phyloP scores from a whole-genome alignment of 1,284 basidiomycete genomes.

The Ceratobasidium sp. region DNA sequence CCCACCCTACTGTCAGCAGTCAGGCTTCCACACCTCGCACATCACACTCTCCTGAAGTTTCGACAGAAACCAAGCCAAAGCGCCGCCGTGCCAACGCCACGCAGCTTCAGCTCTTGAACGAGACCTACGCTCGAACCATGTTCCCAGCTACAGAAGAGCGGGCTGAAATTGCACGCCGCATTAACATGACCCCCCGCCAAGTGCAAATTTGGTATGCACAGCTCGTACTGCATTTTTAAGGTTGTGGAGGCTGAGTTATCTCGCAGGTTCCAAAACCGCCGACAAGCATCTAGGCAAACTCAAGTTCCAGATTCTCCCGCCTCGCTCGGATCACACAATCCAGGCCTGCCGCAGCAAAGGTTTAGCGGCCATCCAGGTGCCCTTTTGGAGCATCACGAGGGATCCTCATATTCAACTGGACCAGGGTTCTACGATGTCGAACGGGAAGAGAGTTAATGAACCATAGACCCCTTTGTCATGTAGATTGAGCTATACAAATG shows the following conservation, averaged over 20 bases:
- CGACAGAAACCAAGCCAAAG: conserved; percentile 73
- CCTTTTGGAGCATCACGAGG: conserved; percentile 6
- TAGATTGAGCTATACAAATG: conserved; percentile 19
- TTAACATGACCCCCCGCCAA: conserved; percentile 85
- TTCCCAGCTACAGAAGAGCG: conserved; percentile 88
- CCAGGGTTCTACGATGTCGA: conserved; percentile 6
- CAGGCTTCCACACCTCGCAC: conserved; percentile 1
- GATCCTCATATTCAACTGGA: conserved; percentile 13
- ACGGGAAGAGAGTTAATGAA: background rate
- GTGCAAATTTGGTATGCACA: conserved; percentile 82
- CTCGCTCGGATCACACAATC: conserved; percentile 13
- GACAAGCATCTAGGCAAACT: conserved; percentile 46
- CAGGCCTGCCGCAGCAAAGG: conserved; percentile 23
- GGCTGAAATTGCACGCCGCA: conserved; percentile 75
- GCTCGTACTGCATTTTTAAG: background rate
- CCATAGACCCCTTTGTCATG: background rate
- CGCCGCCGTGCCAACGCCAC: conserved; percentile 83
- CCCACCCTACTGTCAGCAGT: conserved; percentile 10
- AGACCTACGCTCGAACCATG: conserved; percentile 81
- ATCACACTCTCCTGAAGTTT: conserved; percentile 22
- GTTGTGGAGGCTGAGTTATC: background rate
- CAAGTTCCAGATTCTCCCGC: conserved; percentile 20
- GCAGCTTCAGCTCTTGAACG: conserved; percentile 82
- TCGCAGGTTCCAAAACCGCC: conserved; percentile 51
- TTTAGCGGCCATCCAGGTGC: background rate